These are phyloP conservation scores for Cladosporium oxysporum DNA, from an alignment of 2,329 filamentous ascomycete genomes.

Conservation along the genomic window DNA sequence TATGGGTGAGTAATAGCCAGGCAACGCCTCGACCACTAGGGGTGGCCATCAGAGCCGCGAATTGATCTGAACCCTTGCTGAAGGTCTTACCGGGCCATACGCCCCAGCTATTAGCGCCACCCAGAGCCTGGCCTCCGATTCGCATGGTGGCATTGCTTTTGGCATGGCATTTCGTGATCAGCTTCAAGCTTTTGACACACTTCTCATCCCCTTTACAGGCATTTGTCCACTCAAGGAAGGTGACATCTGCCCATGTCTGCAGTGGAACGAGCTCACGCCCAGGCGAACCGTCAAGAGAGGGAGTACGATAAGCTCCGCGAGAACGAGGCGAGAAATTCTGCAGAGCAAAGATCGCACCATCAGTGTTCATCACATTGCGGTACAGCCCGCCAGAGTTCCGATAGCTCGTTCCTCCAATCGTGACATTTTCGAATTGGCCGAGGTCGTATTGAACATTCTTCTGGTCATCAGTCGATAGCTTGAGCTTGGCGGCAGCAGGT, in stretches of 20 bases:
- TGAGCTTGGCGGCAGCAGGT: neutral
- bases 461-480: neutral
- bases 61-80: constrained; percentile 6
- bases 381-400: neutral
- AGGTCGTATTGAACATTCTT: constrained; percentile 6
- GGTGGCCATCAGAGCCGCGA: constrained; percentile 23
- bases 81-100: constrained; percentile 14
- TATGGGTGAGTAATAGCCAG: constrained; percentile 24
- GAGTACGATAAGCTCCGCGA: neutral
- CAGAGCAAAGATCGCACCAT: constrained; percentile 11
- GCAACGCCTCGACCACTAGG: constrained; percentile 22
- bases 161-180: constrained; percentile 12
- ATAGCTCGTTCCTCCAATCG: constrained; percentile 2
- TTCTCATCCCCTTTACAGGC: constrained; percentile 11
- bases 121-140: neutral
- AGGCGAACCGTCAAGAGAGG: constrained; percentile 11
- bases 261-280: constrained; percentile 1
- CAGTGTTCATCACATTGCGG: constrained; percentile 4
- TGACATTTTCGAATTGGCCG: constrained; percentile 12
- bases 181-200: constrained; percentile 7
- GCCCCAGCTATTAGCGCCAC: constrained; percentile 8
- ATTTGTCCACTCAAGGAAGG: constrained; percentile 8
- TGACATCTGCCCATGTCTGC: constrained; percentile 12
- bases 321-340: neutral
- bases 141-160: neutral